These are phyloP conservation scores for Penicillium janthinellum DNA, from an alignment of 2,329 filamentous ascomycete species.

Conservation along the genomic window DNA sequence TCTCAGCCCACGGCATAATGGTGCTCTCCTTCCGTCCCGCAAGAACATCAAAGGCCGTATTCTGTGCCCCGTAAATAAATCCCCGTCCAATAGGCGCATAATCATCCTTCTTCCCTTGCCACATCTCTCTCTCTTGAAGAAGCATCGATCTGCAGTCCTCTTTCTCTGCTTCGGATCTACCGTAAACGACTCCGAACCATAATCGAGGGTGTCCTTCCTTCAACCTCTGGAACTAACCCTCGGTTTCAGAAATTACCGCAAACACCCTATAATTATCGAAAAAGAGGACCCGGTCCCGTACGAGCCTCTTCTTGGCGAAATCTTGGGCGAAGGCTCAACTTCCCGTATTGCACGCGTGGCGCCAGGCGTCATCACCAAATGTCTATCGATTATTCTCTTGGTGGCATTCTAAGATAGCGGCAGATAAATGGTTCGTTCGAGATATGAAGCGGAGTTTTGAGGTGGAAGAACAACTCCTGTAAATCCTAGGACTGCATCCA, in stretches of 20 bases:
- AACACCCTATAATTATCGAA: background rate
- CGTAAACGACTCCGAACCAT: conserved; percentile 11
- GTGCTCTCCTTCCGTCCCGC: conserved; percentile 40
- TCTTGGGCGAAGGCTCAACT: conserved; percentile 14
- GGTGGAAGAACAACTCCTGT: background rate
- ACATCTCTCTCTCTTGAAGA: background rate
- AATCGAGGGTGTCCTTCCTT: conserved; percentile 5
- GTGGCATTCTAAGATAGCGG: background rate
- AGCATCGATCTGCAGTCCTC: background rate
- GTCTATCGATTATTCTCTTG: background rate
- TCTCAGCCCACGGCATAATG: conserved; percentile 52
- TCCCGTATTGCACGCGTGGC: conserved; percentile 9
- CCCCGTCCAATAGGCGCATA: conserved; percentile 22
- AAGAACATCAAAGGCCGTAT: conserved; percentile 35
- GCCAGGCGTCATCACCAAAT: conserved; percentile 15
- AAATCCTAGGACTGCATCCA: background rate
- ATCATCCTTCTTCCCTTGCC: background rate
- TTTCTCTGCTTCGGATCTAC: conserved; percentile 3
- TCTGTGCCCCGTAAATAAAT: conserved; percentile 41
- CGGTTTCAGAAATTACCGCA: conserved; percentile 20
- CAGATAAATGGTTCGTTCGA: background rate
- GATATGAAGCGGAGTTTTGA: background rate
- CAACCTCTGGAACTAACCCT: conserved; percentile 15
- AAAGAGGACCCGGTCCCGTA: conserved; percentile 1
- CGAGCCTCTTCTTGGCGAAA: conserved; percentile 8